Percentiles rank a stretch among this genome's conserved stretches.
Conservation (phyloP, 208 protist species). For the Wallacemonas sp. region DNA sequence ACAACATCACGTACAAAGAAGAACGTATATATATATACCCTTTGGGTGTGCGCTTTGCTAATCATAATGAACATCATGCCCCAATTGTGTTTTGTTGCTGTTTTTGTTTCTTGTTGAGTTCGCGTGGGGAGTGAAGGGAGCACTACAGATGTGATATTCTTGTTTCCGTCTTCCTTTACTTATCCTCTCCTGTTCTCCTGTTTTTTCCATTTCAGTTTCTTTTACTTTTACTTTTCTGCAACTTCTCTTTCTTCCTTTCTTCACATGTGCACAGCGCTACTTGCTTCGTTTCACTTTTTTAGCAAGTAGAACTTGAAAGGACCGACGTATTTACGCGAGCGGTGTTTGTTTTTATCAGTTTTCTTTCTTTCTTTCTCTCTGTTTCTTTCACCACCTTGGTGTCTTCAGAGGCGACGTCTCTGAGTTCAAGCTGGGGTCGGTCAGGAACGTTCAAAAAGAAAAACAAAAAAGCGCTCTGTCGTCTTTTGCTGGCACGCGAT, state of each 20-base stretch:
- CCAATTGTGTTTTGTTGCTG: background rate
- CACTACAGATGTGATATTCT: no score
- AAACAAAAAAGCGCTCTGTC: no score
- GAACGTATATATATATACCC: no score
- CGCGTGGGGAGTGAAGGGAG: background rate
- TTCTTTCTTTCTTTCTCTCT: constrained; percentile 17
- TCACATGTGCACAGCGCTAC: background rate
- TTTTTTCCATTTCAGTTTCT: no score
- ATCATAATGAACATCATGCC: no score
- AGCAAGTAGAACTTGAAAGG: background rate
- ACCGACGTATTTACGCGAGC: background rate
- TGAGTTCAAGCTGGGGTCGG: background rate
- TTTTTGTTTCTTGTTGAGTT: background rate
- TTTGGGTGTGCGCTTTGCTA: no score
- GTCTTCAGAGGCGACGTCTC: no score
- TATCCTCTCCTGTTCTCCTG: constrained; percentile 4
- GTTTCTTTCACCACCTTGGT: background rate
- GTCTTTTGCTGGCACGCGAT: no score
- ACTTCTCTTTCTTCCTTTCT: constrained; percentile 11
- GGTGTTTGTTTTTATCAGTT: background rate
- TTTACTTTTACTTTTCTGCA: no score
- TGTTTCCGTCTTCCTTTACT: background rate
- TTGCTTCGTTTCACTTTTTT: no score
- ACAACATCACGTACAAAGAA: no score
- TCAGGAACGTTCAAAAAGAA: no score